These are phyloP conservation scores for Venturia asperata DNA, from an alignment of 2,329 filamentous ascomycete species.

Conservation along the genomic window DNA sequence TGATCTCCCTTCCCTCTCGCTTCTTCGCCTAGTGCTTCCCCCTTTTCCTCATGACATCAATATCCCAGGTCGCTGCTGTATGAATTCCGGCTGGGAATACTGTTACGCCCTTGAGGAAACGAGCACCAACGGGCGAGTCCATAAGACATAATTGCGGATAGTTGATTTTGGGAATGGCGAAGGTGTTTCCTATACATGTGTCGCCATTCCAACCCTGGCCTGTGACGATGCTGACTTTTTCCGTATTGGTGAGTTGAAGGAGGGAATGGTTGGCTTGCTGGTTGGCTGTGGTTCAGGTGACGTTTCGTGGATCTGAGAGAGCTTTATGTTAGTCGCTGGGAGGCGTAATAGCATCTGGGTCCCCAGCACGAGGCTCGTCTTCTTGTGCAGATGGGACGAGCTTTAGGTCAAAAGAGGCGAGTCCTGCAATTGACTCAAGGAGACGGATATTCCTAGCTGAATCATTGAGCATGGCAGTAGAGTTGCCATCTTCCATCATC, in stretches of 20 bases:
- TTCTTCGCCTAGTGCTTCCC: slow-evolving; percentile 33
- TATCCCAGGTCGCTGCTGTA: slow-evolving; percentile 34
- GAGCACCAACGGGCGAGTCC: slow-evolving; percentile 36
- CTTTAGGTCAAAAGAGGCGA: too few species aligned
- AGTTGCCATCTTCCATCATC: background rate
- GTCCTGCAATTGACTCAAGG: background rate
- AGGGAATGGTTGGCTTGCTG: slow-evolving; percentile 35
- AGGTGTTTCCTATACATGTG: slow-evolving; percentile 33
- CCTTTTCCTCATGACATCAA: slow-evolving; percentile 30
- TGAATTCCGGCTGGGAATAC: slow-evolving; percentile 36
- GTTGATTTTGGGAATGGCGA: slow-evolving; percentile 30
- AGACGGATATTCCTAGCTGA: background rate
- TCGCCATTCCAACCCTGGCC: slow-evolving; percentile 31
- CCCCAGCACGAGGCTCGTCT: too few species aligned
- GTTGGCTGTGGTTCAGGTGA: slow-evolving; percentile 34
- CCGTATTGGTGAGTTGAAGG: slow-evolving; percentile 32
- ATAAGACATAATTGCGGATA: slow-evolving; percentile 35
- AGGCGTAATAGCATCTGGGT: background rate
- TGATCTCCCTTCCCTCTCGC: slow-evolving; percentile 38
- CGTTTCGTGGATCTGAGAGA: slow-evolving; percentile 6
- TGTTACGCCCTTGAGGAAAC: slow-evolving; percentile 32
- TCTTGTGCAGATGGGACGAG: too few species aligned
- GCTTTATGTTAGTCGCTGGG: background rate
- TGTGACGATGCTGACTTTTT: slow-evolving; percentile 37
- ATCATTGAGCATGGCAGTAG: background rate